These are phyloP conservation scores for Clausena lansium DNA, from an alignment of 345 rosid genomes.

Conservation along the genomic window DNA sequence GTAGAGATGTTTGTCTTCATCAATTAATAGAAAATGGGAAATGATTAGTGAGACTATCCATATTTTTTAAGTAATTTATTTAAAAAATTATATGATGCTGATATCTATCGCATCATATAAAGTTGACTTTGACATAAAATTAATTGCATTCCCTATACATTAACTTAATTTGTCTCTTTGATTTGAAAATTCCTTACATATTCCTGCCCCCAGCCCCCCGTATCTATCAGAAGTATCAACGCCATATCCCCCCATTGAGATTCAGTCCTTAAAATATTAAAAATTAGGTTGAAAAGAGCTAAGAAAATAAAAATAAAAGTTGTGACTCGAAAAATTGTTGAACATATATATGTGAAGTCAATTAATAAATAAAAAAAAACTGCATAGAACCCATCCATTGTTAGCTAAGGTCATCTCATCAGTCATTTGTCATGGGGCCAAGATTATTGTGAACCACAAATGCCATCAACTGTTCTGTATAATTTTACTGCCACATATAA, in stretches of 20 bases:
- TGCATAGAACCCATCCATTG: not conserved
- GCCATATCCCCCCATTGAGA: not conserved
- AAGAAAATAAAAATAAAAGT: not conserved
- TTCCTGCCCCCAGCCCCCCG: not conserved
- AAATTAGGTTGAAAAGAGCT: not conserved
- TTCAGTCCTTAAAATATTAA: not conserved
- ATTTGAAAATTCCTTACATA: not conserved
- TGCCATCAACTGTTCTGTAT: no score
- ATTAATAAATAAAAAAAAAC: not conserved
- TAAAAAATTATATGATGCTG: not conserved
- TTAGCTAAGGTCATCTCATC: not conserved
- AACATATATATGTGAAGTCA: not conserved
- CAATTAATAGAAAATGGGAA: not conserved
- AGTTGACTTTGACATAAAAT: not conserved
- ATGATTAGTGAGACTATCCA: not conserved
- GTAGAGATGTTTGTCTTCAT: not conserved
- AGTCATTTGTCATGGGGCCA: not conserved
- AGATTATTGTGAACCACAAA: not conserved
- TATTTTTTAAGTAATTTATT: not conserved
- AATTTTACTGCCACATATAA: no score
- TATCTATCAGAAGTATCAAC: not conserved
- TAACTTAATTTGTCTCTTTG: not conserved
- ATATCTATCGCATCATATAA: not conserved
- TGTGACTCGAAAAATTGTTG: not conserved
- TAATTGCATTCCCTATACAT: not conserved